Evolutionary conservation across 192 early-diverging fungal genomes (phyloP).

Genomic region (Coemansia sp.): DNA sequence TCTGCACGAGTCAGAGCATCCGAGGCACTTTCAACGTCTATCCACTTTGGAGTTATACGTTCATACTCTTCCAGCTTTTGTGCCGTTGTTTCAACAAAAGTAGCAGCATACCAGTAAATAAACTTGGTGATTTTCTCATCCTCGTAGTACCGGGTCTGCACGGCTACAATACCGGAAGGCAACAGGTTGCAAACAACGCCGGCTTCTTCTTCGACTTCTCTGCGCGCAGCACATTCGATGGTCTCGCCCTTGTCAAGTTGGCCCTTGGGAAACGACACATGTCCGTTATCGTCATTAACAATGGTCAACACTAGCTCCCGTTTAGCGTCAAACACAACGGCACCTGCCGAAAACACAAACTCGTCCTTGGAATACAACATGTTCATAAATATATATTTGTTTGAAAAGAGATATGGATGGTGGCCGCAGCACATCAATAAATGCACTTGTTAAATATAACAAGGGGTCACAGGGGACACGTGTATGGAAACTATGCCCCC

Average conservation of each 20-base stretch:
- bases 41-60: slow-evolving; percentile 21
- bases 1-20: slow-evolving; percentile 20
- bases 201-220: slow-evolving; percentile 45
- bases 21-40: slow-evolving; percentile 1
- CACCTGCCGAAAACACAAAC: slow-evolving; percentile 41
- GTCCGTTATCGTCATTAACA: slow-evolving; percentile 5
- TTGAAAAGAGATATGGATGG: background rate
- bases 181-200: slow-evolving; percentile 32
- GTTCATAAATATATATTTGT: background rate
- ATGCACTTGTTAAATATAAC: background rate
- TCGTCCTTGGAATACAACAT: slow-evolving; percentile 30
- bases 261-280: slow-evolving; percentile 44
- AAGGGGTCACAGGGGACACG: slow-evolving; percentile 9
- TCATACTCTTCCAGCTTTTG: slow-evolving; percentile 37
- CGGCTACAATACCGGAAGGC: slow-evolving; percentile 19
- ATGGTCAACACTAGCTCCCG: slow-evolving; percentile 20
- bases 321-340: slow-evolving; percentile 35
- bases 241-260: slow-evolving; percentile 29
- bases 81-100: slow-evolving; percentile 6
- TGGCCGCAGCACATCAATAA: slow-evolving; percentile 9
- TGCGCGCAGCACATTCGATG: slow-evolving; percentile 20
- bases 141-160: slow-evolving; percentile 25
- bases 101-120: slow-evolving; percentile 50
- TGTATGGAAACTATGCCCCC: background rate
- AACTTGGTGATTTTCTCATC: slow-evolving; percentile 24